Evolutionary conservation across 805 yeast species (phyloP).

Genomic region (Spathaspora passalidarum): DNA sequence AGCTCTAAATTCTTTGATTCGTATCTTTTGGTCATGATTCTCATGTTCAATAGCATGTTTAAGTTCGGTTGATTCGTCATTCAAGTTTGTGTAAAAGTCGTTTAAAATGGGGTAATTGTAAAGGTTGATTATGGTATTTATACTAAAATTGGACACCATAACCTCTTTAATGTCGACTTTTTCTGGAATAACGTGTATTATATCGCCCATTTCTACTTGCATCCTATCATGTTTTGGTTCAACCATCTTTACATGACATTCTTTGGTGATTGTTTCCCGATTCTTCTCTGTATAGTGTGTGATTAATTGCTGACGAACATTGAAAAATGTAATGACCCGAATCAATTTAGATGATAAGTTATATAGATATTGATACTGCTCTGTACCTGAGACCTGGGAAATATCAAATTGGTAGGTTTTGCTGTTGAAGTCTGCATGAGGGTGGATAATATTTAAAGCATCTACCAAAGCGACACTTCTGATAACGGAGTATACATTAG

Average conservation of each 20-base stretch:
- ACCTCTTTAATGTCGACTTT: constrained; percentile 17
- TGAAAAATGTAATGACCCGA: constrained; percentile 32
- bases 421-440: constrained; percentile 27
- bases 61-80: constrained; percentile 2
- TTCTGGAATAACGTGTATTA: constrained; percentile 13
- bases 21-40: constrained; percentile 8
- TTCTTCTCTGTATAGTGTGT: constrained; percentile 15
- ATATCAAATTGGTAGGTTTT: constrained; percentile 15
- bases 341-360: constrained; percentile 24
- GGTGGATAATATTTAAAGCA: constrained; percentile 28
- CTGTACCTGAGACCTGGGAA: constrained; percentile 11
- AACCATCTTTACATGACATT: constrained; percentile 10
- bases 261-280: constrained; percentile 15
- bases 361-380: constrained; percentile 20
- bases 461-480: constrained; percentile 34
- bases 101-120: constrained; percentile 18
- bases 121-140: constrained; percentile 10
- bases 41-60: constrained; percentile 8
- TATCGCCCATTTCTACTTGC: constrained; percentile 10
- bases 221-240: constrained; percentile 9
- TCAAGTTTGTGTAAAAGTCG: not conserved
- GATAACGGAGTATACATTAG: constrained; percentile 32
- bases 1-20: constrained; percentile 6
- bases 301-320: constrained; percentile 20
- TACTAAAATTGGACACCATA: constrained; percentile 14